phyloP scores from a whole-genome alignment of 2,329 filamentous ascomycete genomes.

The Pseudopyricularia cyperi region DNA sequence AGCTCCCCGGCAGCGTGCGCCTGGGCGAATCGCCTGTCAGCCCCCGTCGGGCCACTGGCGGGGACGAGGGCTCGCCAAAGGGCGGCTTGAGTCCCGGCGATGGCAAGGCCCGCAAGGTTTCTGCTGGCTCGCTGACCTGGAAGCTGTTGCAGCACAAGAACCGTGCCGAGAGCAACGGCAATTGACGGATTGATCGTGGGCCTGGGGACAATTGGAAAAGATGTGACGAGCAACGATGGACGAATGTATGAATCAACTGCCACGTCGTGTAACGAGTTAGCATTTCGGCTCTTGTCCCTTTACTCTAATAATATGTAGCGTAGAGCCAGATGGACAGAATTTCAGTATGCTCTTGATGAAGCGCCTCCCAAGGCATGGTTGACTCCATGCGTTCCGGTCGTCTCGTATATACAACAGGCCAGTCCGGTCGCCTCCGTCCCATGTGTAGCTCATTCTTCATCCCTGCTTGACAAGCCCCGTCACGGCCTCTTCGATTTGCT shows the following conservation, averaged over 20 bases:
- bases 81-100: not conserved
- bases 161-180: not conserved
- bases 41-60: not conserved
- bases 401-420: not conserved
- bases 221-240: not conserved
- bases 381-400: no score
- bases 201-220: not conserved
- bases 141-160: not conserved
- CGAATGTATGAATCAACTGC: not conserved
- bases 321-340: no score
- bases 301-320: not conserved
- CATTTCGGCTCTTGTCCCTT: not conserved
- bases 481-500: slow-evolving; percentile 48
- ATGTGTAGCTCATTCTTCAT: not conserved
- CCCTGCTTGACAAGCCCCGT: slow-evolving; percentile 35
- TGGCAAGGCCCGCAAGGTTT: not conserved
- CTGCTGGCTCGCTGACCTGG: not conserved
- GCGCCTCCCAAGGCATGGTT: no score
- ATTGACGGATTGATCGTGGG: not conserved
- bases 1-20: not conserved
- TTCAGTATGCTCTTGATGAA: no score
- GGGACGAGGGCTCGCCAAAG: not conserved
- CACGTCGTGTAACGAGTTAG: not conserved
- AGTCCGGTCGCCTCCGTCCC: not conserved
- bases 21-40: no score